Evolutionary conservation across 2,329 filamentous ascomycete genomes (phyloP), one percentile per base, ranked within the genome.

Genomic region (Monosporascus sp.): DNA sequence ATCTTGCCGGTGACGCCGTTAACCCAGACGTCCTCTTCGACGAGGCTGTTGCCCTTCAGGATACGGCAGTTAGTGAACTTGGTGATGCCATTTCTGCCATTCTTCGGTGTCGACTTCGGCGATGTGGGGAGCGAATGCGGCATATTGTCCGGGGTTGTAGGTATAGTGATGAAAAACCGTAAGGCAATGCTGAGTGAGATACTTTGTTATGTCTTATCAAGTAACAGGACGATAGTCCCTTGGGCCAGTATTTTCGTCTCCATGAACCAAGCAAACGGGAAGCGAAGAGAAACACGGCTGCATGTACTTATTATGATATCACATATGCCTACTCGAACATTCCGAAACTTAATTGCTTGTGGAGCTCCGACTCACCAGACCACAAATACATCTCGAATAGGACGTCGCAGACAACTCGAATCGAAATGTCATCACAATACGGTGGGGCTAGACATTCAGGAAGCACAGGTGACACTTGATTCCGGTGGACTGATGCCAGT

Each of bases 1-100:
- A 96, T 90, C 69, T 90, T 92, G 59, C 92, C 92, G 1, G 86
- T 90, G 17, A 78, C 67, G 1, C 90, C 88, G 69, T 88, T 91
- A 55, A 96, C 84, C 90, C 90, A 96, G n/a, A 96, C 80, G 65
- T 96, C 92, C 58, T 88, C 84, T 45, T 83, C 71, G 45, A 95
- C 79, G 25, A 96, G 77, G 20, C 76, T 65, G 58, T 86, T 79
- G 60, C 82, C 83, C 64, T 83, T 84, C 54, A 93, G 77, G 25
- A 96, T 75, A 49, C 87, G 84, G 68, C 91, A 96, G 73, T 96
- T 96, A 65, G 89, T 94, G 69, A 96, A 88, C 68, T 93, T 94
- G 66, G 88, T 91, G 66, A 96, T 86, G 63, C 79, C 67, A 41
- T 68, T 69, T 48, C 60, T 59, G 20, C 66, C 78, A 58, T 77